These are phyloP conservation scores for Penicillium hordei DNA, from an alignment of 2,329 filamentous ascomycete species.

Conservation along the genomic window DNA sequence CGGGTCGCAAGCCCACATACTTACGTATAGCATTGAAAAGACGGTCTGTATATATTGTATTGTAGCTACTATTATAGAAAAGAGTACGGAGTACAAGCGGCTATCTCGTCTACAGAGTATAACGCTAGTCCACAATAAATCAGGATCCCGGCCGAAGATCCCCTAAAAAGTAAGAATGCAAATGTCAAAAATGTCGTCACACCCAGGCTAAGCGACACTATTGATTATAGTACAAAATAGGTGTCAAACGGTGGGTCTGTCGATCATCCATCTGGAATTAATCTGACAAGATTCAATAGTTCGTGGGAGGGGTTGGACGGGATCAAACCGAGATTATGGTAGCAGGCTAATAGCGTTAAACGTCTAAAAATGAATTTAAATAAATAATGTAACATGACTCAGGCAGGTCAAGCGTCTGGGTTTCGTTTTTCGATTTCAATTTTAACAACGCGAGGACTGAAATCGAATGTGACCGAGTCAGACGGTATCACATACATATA, in stretches of 20 bases:
- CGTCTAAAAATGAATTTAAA: not conserved
- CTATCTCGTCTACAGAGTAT: not conserved
- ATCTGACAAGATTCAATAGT: conserved; percentile 23
- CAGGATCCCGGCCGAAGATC: conserved; percentile 12
- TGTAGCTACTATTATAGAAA: not conserved
- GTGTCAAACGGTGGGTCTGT: conserved; percentile 18
- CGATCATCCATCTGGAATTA: conserved; percentile 13
- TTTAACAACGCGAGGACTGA: not conserved
- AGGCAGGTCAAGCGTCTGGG: not conserved
- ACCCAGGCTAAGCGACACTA: conserved; percentile 15
- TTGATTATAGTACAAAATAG: conserved; percentile 14
- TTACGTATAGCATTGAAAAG: not conserved
- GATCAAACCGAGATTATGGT: not conserved
- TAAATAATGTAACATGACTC: not conserved
- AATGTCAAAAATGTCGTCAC: conserved; percentile 4
- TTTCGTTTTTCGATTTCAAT: not conserved
- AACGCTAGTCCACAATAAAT: not conserved
- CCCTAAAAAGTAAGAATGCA: conserved; percentile 8
- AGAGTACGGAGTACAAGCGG: not conserved
- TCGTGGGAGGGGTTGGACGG: not conserved
- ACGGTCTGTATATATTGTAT: not conserved
- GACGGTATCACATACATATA: not conserved
- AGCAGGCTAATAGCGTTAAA: not conserved
- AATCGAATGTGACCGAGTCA: not conserved
- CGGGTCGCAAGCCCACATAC: not conserved